Evolutionary conservation across 148 eudicot genomes (phyloP), one percentile per base, ranked within the genome.

Genomic region (Bassia scoparia): DNA sequence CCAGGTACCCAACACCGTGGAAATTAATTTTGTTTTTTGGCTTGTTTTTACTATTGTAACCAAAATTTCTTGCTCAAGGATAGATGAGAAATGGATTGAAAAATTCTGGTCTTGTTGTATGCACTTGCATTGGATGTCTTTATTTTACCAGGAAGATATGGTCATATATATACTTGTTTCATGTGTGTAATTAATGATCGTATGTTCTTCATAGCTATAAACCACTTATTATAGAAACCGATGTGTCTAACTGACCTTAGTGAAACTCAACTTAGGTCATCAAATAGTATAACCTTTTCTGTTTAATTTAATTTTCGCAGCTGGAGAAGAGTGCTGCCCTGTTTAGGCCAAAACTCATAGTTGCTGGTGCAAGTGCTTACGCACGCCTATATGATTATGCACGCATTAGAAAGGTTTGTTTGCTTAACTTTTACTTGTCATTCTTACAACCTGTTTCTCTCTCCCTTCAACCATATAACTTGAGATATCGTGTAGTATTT

Each of bases 351-450:
- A 96, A 96, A 74, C 76, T 96, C 49, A 92, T 96, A 65, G 90
- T 96, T 76, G 99, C 99, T 79, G 98, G 98, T 74, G 98, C 98
- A 67, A 94, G 98, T 87, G 98, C 98, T 68, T 94, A 94, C 80
- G 92, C 98, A 61, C 97, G 93, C n/a, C 90, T 91, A 61, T 94
- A 91, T 83, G 97, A 94, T 71, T 94, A 94, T 70, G 96, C 69
- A 12, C 93, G 89, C 33, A 89, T 94, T 69, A 86, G 98, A 59
- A 88, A 91, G 98, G 98, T 91, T 73, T 2, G 29, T n/a, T 43
- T 65, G 34, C 50, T 46, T 60, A 63, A n/a, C n/a, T n/a, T 67
- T 17, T 24, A 33, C 3, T 16, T 68, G 23, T 72, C 21, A 30
- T n/a, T n/a, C 46, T 0, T 44, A 7, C 6, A 16, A 3, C 20